Evolutionary conservation across 148 eudicot species (phyloP), one percentile per base, ranked within the genome.

Genomic region (Nepenthes gracilis): DNA sequence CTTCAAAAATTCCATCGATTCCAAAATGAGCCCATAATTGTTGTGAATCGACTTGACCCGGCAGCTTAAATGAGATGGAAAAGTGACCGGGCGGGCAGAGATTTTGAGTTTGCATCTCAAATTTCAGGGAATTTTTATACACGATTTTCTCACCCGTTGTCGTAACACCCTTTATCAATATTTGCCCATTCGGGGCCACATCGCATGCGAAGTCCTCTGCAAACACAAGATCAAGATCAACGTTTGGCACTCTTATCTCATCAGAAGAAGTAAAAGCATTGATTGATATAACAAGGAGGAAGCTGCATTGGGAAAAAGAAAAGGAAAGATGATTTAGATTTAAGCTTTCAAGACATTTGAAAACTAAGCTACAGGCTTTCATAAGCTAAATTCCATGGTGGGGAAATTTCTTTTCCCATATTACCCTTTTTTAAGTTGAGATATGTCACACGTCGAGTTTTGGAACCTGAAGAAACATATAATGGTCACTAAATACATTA

Each of bases 101-200:
- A 67, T 79, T 79, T 40, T 66, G 80, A 0, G 80, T 65, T n/a
- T 4, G 68, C 83, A 75, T 79, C 67, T 69, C 67, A 52, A 75
- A 79, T 1, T 66, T 59, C 65, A 69, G 69, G 56, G 64, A 54
- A 49, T 60, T 33, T 50, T 49, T 63, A 14, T 10, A 58, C 64
- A 79, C 67, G 9, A n/a, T 69, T 55, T 58, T 63, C 68, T 66
- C 80, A 47, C 83, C 83, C 1, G 75, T 79, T 12, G 71, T 9
- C 14, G 77, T 66, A 11, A 63, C 56, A 1, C 83, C 80, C 57
- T 70, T 62, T 50, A 75, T 66, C 9, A 68, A 9, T 15, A 70
- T 45, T 23, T 70, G 64, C 45, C 81, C 81, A 47, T 59, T 64
- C 7, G 78, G 78, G 33, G 68, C 67, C 45, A 78, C 36, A 32